Base-by-base conservation (phyloP, 768 basidiomycete genomes). In the Tulasnella calospora region DNA sequence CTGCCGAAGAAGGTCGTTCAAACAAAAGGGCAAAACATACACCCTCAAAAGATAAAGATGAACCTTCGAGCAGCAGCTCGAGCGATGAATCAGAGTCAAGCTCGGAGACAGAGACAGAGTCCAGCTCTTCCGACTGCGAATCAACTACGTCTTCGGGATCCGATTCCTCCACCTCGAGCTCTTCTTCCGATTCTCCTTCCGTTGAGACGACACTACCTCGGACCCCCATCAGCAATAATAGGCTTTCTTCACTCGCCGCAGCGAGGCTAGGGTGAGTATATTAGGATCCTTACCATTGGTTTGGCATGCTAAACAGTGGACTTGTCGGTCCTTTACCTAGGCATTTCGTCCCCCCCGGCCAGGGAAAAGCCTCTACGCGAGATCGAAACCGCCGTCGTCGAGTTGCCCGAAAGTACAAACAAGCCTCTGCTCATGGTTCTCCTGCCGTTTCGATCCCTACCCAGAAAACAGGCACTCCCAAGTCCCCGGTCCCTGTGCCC, bases 321-420 rank as follows among this genome's bases (percentile, higher is more conserved):
- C 7, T 17, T 67, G 27, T 5, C 33, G 33, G 61, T 3, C 27
- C 61, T 13, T 35, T 21, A 61, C 13, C 46, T 27, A 33, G n/a
- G 40, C 57, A 27, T 15, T 55, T 21, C 46, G 77, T 73, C 13
- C 77, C 77, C 10, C 77, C 77, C 21, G 77, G 77, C 27, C 77
- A 78, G 71, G 77, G 77, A 33, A 78, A 78, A 38, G 30, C 38
- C 13, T 71, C 69, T n/a, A 78, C 77, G 0, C 77, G 21, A 72
- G 70, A 71, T 30, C 67, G 77, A 1, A 78, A 78, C 70, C 40
- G 40, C 19, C 77, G 77, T 10, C 61, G 77, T 21, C 67, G 71
- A 23, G 8, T 47, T 33, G 75, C 57, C 13, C 51, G 75, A 30
- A 46, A 76, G 67, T 35, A 67, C 61, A 67, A 17, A 51, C 4